A percentile compares a stretch with the other conserved stretches of the same genome.
phyloP scores from a whole-genome alignment of 768 basidiomycete species.

The Suillus lakei region DNA sequence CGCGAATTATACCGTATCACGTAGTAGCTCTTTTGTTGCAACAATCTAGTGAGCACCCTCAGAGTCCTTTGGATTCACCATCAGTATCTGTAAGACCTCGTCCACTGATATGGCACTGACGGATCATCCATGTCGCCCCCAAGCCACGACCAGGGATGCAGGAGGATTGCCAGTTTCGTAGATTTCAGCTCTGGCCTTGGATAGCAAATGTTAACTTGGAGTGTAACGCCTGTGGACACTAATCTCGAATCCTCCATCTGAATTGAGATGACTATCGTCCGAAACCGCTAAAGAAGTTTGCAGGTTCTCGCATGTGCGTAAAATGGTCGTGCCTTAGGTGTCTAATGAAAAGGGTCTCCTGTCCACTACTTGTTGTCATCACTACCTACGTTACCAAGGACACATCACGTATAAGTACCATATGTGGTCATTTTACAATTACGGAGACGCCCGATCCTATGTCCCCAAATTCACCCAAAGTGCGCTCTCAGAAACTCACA shows the following conservation, averaged over 20 bases:
- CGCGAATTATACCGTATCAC: slow-evolving; percentile 79
- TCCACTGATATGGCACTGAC: slow-evolving; percentile 47
- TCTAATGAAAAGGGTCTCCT: too few relatives aligned
- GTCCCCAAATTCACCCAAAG: too few relatives aligned
- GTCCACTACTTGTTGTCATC: too few relatives aligned
- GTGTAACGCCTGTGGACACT: slow-evolving; percentile 45
- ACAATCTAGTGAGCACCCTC: slow-evolving; percentile 51
- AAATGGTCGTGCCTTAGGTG: too few relatives aligned
- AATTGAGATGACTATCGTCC: slow-evolving; percentile 3
- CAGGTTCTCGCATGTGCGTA: too few relatives aligned
- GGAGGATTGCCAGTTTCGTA: slow-evolving; percentile 65
- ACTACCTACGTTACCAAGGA: too few relatives aligned
- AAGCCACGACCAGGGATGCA: slow-evolving; percentile 88
- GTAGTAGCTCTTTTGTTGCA: slow-evolving; percentile 54
- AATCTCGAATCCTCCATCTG: slow-evolving; percentile 13
- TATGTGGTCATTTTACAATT: too few relatives aligned
- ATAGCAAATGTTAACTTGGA: slow-evolving; percentile 45
- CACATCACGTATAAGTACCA: too few relatives aligned
- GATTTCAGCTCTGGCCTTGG: slow-evolving; percentile 25
- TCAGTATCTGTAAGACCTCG: background rate
- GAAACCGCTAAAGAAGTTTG: background rate
- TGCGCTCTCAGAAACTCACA: too few relatives aligned
- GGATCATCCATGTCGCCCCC: slow-evolving; percentile 79
- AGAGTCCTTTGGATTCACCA: slow-evolving; percentile 16
- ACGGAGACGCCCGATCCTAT: too few relatives aligned